Base-by-base conservation (phyloP, 768 basidiomycete species). In the Lentinula sp. region DNA sequence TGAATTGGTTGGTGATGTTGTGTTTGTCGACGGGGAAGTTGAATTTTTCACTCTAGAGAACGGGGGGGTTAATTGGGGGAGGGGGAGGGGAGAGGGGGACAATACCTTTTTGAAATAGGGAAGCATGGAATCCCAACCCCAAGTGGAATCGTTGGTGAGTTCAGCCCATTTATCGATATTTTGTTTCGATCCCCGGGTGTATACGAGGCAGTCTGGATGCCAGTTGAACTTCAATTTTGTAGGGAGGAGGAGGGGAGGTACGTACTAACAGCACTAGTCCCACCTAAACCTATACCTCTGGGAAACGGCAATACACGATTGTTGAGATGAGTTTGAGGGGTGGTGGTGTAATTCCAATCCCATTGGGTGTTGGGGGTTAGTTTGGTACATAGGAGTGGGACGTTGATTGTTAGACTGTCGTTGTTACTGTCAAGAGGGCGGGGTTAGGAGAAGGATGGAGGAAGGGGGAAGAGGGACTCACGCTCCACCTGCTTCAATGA, bases 261-360 rank as follows among this genome's bases (percentile, higher is more conserved):
- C 63, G 13, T 49, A 68, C 66, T 68, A 45, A 66, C 61, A 5
- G 65, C 60, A 32, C 61, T 66, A 1, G 59, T 58, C 21, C 67
- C 69, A 15, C 69, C 69, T 7, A 70, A 54, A 31, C 65, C 59
- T 40, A 59, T 51, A 9, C 69, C 69, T 46, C 66, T 60, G 0
- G 68, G 62, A 42, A 66, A 70, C 1, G 64, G 56, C 34, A 69
- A 55, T 15, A 46, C 18, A 5, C 66, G 65, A 23, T 61, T 61
- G 52, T 67, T 65, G 13, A 70, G 59, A 11, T 56, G 61, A 3
- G 52, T 5, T 52, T 70, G 69, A 8, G 68, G 68, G 1, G 59
- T 63, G 21, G 67, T 64, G 28, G 67, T 67, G 49, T 62, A 68
- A 39, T 68, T 68, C 67, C 67, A 68, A 56, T 67, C 63, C 54